A percentile compares a stretch with the other conserved stretches of the same genome.
phyloP scores from a whole-genome alignment of 257 asterid genomes.

The Solanum appendiculatum region DNA sequence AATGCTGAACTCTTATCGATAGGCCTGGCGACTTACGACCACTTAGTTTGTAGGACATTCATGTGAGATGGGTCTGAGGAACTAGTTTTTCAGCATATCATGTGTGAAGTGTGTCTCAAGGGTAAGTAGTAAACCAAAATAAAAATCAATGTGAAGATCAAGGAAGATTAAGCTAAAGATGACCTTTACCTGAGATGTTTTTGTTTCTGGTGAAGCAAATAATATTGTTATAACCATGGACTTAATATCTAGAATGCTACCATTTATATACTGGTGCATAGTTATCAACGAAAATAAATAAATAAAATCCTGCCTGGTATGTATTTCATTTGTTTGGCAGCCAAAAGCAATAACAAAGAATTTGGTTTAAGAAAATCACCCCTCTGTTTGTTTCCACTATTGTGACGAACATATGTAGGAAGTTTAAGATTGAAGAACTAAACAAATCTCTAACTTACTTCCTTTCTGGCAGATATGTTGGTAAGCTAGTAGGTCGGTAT shows the following conservation, averaged over 20 bases:
- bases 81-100: not conserved
- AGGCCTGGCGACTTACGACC: not conserved
- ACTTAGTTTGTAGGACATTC: not conserved
- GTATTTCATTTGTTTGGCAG: not conserved
- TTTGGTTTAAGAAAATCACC: not conserved
- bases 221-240: not conserved
- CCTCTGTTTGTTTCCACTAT: not conserved
- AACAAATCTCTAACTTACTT: not conserved
- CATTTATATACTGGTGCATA: not conserved
- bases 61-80: not conserved
- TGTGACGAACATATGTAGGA: not conserved
- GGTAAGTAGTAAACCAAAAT: not conserved
- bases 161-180: not conserved
- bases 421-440: not conserved
- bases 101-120: not conserved
- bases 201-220: not conserved
- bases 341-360: not conserved
- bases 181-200: not conserved
- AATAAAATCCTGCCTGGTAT: not conserved
- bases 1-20: not conserved
- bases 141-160: not conserved
- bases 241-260: not conserved
- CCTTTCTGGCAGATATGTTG: conserved; percentile 42
- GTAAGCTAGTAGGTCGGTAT: conserved; percentile 78
- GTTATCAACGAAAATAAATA: not conserved